Evolutionary conservation across 1,284 basidiomycete genomes (phyloP), one percentile per base, ranked within the genome.

Genomic region (Naganishia sp.): DNA sequence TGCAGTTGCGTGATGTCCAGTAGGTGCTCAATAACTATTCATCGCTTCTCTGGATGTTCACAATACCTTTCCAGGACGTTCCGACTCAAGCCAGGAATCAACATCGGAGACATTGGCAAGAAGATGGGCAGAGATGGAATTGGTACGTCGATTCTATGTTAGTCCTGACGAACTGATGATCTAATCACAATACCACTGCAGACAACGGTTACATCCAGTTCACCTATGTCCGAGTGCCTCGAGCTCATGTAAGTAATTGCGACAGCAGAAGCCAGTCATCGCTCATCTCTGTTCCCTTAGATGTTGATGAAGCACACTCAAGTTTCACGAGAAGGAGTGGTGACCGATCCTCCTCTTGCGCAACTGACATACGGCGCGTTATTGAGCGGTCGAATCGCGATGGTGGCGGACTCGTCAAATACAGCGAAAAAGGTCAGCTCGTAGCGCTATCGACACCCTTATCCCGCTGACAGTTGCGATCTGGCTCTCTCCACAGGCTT

Each of bases 301-400:
- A 84, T 85, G 83, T 81, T 85, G 71, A 85, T 85, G 83, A 85
- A 85, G 77, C 82, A 85, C 75, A 83, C 83, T 42, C 84, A 85
- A 73, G 78, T 79, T 9, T 74, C 82, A 3, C 79, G 84, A 23
- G 80, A 84, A 31, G 79, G 79, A 13, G 67, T 69, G 10, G 78
- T 80, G 45, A 76, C 79, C 25, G 78, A 80, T 60, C 79, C 79
- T 9, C 83, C 84, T 49, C 80, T 85, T 15, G 82, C 83, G 42
- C 84, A 85, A 72, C 78, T 85, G 65, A 84, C 84, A 4, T 85
- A 85, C 72, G 84, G 84, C 55, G 84, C 84, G 0, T 76, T 85
- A 32, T 80, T 85, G n/a, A 78, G 79, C 49, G 84, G 84, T 31
- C 77, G 83, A 60, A 83, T 82, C 3, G 80, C 82, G 21, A 84